phyloP scores from a whole-genome alignment of 305 asterid genomes.

The Solanum hybrid region DNA sequence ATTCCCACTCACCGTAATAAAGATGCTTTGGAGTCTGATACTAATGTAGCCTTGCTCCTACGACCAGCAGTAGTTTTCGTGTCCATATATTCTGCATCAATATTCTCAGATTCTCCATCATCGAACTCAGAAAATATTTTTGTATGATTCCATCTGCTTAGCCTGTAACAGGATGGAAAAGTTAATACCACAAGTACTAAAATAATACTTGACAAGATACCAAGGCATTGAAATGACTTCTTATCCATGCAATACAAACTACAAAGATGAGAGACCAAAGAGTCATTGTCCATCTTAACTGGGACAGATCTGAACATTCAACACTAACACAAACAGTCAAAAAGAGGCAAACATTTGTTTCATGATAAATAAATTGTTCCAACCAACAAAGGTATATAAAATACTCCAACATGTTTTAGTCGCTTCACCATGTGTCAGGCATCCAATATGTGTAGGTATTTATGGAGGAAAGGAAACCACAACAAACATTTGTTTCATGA shows the following conservation, averaged over 20 bases:
- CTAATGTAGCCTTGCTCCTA: conserved; percentile 35
- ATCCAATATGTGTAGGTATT: conserved; percentile 3
- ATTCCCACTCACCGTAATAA: conserved; percentile 42
- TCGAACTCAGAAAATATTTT: conserved; percentile 76
- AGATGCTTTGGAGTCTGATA: conserved; percentile 41
- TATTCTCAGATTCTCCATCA: conserved; percentile 49
- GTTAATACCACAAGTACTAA: background rate
- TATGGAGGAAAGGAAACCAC: background rate
- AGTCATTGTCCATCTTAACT: background rate
- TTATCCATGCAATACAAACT: background rate
- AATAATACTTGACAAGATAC: background rate
- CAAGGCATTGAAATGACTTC: background rate
- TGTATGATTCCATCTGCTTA: conserved; percentile 88
- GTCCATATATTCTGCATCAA: conserved; percentile 41
- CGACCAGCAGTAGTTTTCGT: conserved; percentile 31
- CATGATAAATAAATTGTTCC: background rate
- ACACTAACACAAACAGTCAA: background rate
- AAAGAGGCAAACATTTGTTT: background rate
- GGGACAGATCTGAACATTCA: background rate
- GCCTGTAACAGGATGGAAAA: conserved; percentile 34
- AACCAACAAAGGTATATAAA: background rate
- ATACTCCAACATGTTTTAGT: background rate
- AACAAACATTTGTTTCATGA: conserved; percentile 19
- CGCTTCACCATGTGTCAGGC: background rate
- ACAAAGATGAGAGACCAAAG: background rate